phyloP scores from a whole-genome alignment of 2,329 filamentous ascomycete species.

The Diaporthe citrichinensis region DNA sequence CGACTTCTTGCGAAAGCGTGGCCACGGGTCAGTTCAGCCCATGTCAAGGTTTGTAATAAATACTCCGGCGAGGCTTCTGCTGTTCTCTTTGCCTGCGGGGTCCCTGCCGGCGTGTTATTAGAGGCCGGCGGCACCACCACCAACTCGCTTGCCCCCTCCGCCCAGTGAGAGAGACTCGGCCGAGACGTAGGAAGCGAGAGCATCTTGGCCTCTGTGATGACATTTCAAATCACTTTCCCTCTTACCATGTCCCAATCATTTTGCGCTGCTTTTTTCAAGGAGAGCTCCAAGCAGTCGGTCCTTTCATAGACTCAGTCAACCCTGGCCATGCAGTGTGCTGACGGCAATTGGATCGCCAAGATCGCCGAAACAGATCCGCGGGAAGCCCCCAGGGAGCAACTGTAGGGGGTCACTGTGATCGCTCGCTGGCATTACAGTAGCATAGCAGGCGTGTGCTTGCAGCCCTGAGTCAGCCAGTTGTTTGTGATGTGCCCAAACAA shows the following conservation, averaged over 20 bases:
- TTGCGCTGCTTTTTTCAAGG: not conserved
- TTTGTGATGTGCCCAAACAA: slow-evolving; percentile 13
- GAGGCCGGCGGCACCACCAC: not conserved
- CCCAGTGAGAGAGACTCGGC: not conserved
- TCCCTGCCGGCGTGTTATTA: not conserved
- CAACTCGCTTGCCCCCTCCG: not conserved
- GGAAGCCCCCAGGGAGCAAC: not conserved
- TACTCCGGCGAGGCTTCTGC: slow-evolving; percentile 5
- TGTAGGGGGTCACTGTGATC: slow-evolving; percentile 9
- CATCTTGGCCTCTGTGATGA: not conserved
- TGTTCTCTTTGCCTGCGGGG: not conserved
- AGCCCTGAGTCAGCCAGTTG: slow-evolving; percentile 9
- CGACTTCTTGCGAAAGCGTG: not conserved
- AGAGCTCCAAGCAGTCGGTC: not conserved
- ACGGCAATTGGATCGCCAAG: slow-evolving; percentile 26
- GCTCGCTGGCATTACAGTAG: slow-evolving; percentile 11
- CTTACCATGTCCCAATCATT: too few species aligned
- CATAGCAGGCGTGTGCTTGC: not conserved
- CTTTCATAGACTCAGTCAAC: not conserved
- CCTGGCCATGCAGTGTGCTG: not conserved
- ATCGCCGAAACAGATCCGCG: slow-evolving; percentile 34
- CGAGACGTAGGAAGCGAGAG: not conserved
- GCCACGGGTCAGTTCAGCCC: not conserved
- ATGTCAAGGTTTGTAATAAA: slow-evolving; percentile 21
- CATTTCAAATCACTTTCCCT: not conserved